Evolutionary conservation across 2,329 filamentous ascomycete genomes (phyloP), one percentile per base, ranked within the genome.

Genomic region (Phyllosticta citrichinensis): DNA sequence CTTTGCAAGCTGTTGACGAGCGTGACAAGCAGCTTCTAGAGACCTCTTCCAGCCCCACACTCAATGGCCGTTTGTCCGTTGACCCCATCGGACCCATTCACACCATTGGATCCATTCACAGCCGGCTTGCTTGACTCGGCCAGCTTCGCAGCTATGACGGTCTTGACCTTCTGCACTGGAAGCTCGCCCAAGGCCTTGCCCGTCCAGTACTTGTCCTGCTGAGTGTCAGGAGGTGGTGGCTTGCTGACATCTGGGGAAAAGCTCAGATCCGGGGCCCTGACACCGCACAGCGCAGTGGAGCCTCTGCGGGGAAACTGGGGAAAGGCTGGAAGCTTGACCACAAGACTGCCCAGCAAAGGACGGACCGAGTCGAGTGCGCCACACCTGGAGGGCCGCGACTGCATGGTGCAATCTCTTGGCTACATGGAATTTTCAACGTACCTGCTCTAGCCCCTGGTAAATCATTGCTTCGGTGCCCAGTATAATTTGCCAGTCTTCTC

Each of bases 401-500:
- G 27, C 6, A 30, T 30, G 40, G n/a, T 47, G 40, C 14, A 12
- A 47, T 47, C 2, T 47, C 40, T 47, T 47, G 40, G 40, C 40
- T 47, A n/a, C n/a, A n/a, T 47, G 52, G 24, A 53, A 56, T n/a
- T 27, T 24, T 50, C 33, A n/a, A 58, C 69, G 68, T 17, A 76
- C 75, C 73, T 89, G 88, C 72, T 89, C 88, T 19, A 91, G 71
- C 0, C 88, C 88, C 72, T 91, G 88, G 75, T 85, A 90, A 64
- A 91, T 87, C 78, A 91, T 76, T 0, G 88, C 86, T 75, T 91
- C 88, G 0, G 87, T 90, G 0, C 88, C 88, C 5, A 89, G 71
- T 24, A 91, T 87, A 1, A 91, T 84, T 72, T 86, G 81, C 88
- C 88, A 91, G 0, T 86, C 86, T 10, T 79, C 77, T 2, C 75